These are phyloP conservation scores for Lindgomyces ingoldianus DNA, from an alignment of 495 filamentous ascomycete species.

Conservation along the genomic window DNA sequence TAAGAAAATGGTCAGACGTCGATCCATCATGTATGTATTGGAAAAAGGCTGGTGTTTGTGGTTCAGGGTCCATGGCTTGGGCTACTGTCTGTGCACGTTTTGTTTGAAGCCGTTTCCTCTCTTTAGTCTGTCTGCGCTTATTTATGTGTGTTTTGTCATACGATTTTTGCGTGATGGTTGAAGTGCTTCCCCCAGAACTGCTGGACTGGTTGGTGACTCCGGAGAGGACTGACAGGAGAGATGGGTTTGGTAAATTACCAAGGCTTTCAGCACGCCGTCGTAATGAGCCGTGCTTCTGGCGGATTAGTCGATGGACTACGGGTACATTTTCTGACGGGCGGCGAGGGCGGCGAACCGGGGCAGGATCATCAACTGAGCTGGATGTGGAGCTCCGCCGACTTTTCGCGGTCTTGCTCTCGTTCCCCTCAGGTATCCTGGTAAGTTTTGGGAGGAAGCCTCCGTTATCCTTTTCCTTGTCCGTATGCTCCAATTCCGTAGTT, in stretches of 20 bases:
- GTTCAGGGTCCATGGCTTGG: constrained; percentile 17
- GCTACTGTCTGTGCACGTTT: constrained; percentile 11
- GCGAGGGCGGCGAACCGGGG: constrained; percentile 3
- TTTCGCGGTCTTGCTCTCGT: constrained; percentile 29
- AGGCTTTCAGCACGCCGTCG: constrained; percentile 36
- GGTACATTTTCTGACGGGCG: constrained; percentile 16
- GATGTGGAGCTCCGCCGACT: constrained; percentile 16
- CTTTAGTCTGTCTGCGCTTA: constrained; percentile 22
- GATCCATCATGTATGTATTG: constrained; percentile 39
- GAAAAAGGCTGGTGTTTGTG: constrained; percentile 33
- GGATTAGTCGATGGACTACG: constrained; percentile 17
- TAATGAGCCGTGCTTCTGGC: constrained; percentile 34
- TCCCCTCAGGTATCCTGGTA: constrained; percentile 41
- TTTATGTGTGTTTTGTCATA: constrained; percentile 33
- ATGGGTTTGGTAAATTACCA: constrained; percentile 41
- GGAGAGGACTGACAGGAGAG: constrained; percentile 44
- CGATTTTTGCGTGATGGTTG: constrained; percentile 45
- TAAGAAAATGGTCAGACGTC: constrained; percentile 16
- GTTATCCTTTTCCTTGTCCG: constrained; percentile 14
- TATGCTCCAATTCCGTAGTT: neutral
- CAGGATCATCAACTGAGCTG: constrained; percentile 8
- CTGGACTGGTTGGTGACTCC: constrained; percentile 39
- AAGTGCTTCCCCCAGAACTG: constrained; percentile 45
- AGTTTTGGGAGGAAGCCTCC: constrained; percentile 41
- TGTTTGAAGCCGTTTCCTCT: constrained; percentile 19